Evolutionary conservation across 768 basidiomycete genomes (phyloP).

Genomic region (Tricholoma sp.): DNA sequence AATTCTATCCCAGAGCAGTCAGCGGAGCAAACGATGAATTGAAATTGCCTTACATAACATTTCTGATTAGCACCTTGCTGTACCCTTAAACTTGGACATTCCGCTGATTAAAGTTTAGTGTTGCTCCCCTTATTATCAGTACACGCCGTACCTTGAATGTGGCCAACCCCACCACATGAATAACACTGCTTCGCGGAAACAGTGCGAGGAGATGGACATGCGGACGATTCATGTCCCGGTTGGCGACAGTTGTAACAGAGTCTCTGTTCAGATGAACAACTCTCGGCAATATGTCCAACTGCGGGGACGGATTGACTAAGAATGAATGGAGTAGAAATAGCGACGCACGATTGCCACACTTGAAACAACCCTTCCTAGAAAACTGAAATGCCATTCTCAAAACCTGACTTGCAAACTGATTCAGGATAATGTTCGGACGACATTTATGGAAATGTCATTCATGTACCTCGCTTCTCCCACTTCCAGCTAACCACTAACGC

Average conservation of each 20-base stretch:
- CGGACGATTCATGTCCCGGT: constrained; percentile 89
- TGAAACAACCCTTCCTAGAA: constrained; percentile 87
- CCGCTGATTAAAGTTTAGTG: constrained; percentile 38
- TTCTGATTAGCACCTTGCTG: constrained; percentile 64
- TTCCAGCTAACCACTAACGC: constrained; percentile 64
- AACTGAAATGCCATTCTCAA: constrained; percentile 75
- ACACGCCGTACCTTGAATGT: constrained; percentile 53
- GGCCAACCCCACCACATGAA: constrained; percentile 88
- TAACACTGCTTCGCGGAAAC: constrained; percentile 89
- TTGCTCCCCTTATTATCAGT: background rate
- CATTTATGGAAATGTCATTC: constrained; percentile 1
- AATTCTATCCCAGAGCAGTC: constrained; percentile 44
- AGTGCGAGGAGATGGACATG: constrained; percentile 80
- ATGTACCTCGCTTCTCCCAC: constrained; percentile 63
- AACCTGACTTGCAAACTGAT: constrained; percentile 31
- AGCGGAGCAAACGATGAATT: background rate
- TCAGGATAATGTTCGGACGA: constrained; percentile 5
- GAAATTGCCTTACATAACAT: constrained; percentile 63
- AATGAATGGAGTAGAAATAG: background rate
- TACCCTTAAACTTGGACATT: constrained; percentile 76
- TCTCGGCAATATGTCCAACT: constrained; percentile 95
- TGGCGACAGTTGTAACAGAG: constrained; percentile 95
- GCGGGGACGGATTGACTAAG: constrained; percentile 1
- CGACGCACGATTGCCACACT: constrained; percentile 85
- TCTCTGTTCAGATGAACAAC: constrained; percentile 82